phyloP scores from a whole-genome alignment of 306 rosid species.

The Lathyrus aphaca region DNA sequence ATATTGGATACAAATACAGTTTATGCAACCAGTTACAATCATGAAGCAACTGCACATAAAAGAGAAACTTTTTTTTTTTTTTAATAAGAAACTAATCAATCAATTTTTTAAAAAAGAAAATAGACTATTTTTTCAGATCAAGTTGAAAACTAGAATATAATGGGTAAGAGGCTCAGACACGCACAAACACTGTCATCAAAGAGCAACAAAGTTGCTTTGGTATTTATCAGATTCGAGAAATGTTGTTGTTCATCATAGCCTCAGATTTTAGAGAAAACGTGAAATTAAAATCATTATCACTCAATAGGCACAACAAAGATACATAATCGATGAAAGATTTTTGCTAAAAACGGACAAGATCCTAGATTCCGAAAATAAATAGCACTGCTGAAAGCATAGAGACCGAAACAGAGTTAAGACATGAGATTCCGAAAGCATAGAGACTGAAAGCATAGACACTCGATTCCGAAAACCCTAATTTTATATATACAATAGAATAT shows the following conservation, averaged over 20 bases:
- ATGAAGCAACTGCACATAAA: too few species aligned
- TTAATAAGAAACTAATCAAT: not conserved
- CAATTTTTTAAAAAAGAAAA: not conserved
- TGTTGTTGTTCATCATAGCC: conserved; percentile 32
- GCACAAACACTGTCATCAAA: conserved; percentile 38
- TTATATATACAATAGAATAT: too few species aligned
- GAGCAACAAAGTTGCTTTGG: conserved; percentile 13
- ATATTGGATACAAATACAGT: too few species aligned
- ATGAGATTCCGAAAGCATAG: too few species aligned
- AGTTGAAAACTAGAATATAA: not conserved
- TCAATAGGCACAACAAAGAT: not conserved
- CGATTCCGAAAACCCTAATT: too few species aligned
- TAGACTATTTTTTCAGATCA: not conserved
- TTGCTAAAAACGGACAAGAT: not conserved
- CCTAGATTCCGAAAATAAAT: not conserved
- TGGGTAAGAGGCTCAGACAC: conserved; percentile 32
- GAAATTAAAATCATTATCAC: not conserved
- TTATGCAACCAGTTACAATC: too few species aligned
- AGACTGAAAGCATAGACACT: too few species aligned
- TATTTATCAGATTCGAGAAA: conserved; percentile 32
- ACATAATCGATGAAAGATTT: not conserved
- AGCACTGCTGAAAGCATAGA: not conserved
- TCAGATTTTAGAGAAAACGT: not conserved
- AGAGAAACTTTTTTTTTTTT: too few species aligned
- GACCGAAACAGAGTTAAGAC: too few species aligned